These are phyloP conservation scores for Excoecaria cochinchinensis DNA, from an alignment of 345 rosid species.

Conservation along the genomic window DNA sequence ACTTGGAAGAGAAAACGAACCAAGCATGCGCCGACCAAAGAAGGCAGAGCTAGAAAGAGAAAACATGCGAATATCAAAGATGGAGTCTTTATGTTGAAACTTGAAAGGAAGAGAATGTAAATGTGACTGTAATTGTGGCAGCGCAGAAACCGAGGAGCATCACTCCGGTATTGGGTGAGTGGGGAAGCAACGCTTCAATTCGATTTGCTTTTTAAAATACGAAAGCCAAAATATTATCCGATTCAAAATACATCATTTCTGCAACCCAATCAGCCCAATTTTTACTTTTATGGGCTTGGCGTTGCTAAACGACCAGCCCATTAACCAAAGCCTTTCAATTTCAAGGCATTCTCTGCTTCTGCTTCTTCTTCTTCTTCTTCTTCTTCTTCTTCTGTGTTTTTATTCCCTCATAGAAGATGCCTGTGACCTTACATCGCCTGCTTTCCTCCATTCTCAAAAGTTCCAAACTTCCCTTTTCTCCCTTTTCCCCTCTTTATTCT, in stretches of 20 bases:
- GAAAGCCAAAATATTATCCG: conserved; percentile 1
- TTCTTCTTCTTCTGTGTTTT: too few relatives aligned
- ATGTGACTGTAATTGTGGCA: conserved; percentile 1
- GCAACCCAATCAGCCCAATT: too few relatives aligned
- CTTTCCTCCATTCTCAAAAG: conserved; percentile 15
- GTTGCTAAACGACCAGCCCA: too few relatives aligned
- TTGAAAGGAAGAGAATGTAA: background rate
- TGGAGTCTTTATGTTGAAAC: background rate
- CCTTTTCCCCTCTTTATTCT: background rate
- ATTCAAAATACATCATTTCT: too few relatives aligned
- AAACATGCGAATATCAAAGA: background rate
- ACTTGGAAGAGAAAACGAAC: background rate
- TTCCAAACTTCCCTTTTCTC: conserved; percentile 10
- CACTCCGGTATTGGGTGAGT: background rate
- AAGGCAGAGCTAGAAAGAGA: background rate
- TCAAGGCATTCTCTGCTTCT: too few relatives aligned
- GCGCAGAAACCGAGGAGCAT: conserved; percentile 25
- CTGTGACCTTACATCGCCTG: conserved; percentile 34
- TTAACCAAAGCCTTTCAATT: too few relatives aligned
- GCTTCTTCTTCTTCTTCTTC: background rate
- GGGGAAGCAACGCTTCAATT: conserved; percentile 10
- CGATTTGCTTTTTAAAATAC: background rate
- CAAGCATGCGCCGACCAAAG: background rate
- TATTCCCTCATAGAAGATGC: conserved; percentile 21
- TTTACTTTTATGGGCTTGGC: too few relatives aligned